These are phyloP conservation scores for Hanseniaspora mollemarum DNA, from an alignment of 805 yeast species.

Conservation along the genomic window DNA sequence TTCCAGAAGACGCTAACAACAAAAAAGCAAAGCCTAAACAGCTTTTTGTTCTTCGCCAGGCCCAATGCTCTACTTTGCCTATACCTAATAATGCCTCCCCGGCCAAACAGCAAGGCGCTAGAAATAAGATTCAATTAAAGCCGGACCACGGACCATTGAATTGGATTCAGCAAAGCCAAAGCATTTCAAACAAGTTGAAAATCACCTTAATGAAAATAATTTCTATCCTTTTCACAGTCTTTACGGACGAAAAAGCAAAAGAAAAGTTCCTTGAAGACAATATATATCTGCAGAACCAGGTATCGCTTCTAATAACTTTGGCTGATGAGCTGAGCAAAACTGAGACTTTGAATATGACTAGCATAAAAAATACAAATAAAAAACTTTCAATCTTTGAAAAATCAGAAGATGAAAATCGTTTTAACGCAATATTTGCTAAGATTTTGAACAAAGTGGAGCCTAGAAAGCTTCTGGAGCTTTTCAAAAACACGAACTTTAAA, in stretches of 20 bases:
- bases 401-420: slow-evolving; percentile 19
- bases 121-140: slow-evolving; percentile 28
- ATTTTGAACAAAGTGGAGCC: slow-evolving; percentile 17
- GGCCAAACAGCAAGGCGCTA: too few species aligned
- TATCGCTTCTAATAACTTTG: not conserved
- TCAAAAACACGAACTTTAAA: slow-evolving; percentile 27
- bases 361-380: not conserved
- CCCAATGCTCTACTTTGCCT: slow-evolving; percentile 18
- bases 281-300: not conserved
- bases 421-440: slow-evolving; percentile 20
- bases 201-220: slow-evolving; percentile 19
- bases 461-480: slow-evolving; percentile 17
- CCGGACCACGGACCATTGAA: slow-evolving; percentile 30
- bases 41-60: slow-evolving; percentile 6
- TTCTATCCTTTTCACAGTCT: slow-evolving; percentile 5
- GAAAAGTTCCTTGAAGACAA: slow-evolving; percentile 2
- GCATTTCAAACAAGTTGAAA: slow-evolving; percentile 17
- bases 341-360: not conserved
- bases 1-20: too few species aligned
- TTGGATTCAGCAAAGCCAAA: slow-evolving; percentile 24
- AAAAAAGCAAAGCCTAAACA: too few species aligned
- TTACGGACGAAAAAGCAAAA: not conserved
- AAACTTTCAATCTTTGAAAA: slow-evolving; percentile 14
- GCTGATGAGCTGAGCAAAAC: not conserved
- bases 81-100: not conserved